Conservation (phyloP, 139 green algal species). For the Chlorella sorokiniana region DNA sequence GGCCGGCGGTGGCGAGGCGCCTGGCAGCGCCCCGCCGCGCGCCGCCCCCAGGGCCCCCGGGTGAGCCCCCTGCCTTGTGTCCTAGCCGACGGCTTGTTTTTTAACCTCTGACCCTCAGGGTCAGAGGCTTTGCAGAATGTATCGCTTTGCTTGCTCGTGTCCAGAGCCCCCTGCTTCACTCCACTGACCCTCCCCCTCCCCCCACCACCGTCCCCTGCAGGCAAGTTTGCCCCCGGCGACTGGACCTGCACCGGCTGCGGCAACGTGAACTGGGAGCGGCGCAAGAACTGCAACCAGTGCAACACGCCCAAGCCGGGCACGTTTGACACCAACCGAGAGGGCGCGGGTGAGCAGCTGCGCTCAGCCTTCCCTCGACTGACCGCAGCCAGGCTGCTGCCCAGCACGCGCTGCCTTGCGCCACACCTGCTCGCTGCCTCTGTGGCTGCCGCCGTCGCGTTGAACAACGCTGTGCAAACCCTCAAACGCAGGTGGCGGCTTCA, state of each 20-base stretch:
- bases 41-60: conserved; percentile 12
- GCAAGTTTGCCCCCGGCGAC: conserved; percentile 55
- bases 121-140: too few relatives aligned
- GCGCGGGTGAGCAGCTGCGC: conserved; percentile 23
- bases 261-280: conserved; percentile 45
- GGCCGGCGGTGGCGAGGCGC: not conserved
- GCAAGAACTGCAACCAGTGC: conserved; percentile 44
- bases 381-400: not conserved
- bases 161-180: not conserved
- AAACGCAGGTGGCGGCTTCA: conserved; percentile 64
- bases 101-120: not conserved
- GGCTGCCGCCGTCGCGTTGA: not conserved
- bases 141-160: not conserved
- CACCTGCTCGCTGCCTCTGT: not conserved
- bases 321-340: conserved; percentile 59
- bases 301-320: conserved; percentile 46
- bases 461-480: too few relatives aligned
- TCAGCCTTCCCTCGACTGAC: not conserved
- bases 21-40: not conserved
- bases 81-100: not conserved
- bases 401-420: not conserved
- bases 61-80: not conserved
- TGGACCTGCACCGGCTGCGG: conserved; percentile 45
- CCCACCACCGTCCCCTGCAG: conserved; percentile 24
- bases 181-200: not conserved